A percentile compares a stretch with the other conserved stretches of the same genome.
phyloP scores from a whole-genome alignment of 2,329 filamentous ascomycete genomes.

The Pestalotiopsis sp. region DNA sequence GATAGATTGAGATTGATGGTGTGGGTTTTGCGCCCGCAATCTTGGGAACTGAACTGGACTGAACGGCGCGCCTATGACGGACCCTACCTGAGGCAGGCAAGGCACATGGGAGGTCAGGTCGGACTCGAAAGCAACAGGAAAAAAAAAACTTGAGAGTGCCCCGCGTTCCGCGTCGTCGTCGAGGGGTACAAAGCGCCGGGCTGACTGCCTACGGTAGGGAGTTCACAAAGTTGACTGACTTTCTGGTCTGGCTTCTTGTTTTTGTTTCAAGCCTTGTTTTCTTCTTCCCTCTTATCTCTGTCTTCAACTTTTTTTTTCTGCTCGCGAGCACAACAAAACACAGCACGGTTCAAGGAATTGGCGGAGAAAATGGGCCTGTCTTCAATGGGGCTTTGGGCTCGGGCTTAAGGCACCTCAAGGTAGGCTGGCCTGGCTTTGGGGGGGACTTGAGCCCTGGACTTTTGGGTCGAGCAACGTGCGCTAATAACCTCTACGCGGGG shows the following conservation, averaged over 20 bases:
- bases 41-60: constrained; percentile 4
- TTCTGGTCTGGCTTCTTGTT: background rate
- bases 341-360: background rate
- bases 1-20: constrained; percentile 1
- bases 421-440: background rate
- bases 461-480: background rate
- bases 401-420: background rate
- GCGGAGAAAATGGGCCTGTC: background rate
- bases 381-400: background rate
- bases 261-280: background rate
- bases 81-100: background rate
- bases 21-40: constrained; percentile 1
- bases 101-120: background rate
- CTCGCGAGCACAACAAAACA: background rate
- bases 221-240: constrained; percentile 4
- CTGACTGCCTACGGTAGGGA: background rate
- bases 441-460: background rate
- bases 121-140: background rate
- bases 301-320: background rate
- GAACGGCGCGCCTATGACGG: background rate
- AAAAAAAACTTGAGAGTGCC: background rate
- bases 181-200: background rate
- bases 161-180: background rate
- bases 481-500: background rate
- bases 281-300: background rate